Conservation (phyloP, 192 early-diverging fungal genomes). For the Backusella macrospora region DNA sequence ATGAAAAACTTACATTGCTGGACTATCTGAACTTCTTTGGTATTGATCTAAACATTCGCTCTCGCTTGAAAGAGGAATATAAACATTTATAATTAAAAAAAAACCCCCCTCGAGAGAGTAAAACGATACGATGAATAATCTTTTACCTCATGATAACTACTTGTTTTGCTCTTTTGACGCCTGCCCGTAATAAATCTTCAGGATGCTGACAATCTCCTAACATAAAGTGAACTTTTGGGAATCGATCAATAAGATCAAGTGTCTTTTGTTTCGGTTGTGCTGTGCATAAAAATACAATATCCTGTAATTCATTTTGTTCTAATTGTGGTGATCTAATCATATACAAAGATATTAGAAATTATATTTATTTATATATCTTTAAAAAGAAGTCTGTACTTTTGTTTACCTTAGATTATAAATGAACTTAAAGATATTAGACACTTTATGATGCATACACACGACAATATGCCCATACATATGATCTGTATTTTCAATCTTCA, state of each 20-base stretch:
- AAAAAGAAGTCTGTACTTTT: too few relatives aligned
- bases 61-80: slow-evolving; percentile 14
- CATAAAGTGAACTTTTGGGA: slow-evolving; percentile 46
- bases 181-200: slow-evolving; percentile 48
- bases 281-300: slow-evolving; percentile 45
- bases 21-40: slow-evolving; percentile 45
- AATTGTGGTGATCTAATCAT: slow-evolving; percentile 35
- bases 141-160: slow-evolving; percentile 47
- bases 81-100: neutral
- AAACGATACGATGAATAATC: neutral
- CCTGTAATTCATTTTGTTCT: slow-evolving; percentile 38
- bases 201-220: slow-evolving; percentile 48
- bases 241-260: slow-evolving; percentile 41
- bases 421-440: slow-evolving; percentile 31
- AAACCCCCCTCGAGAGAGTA: neutral
- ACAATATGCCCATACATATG: slow-evolving; percentile 38
- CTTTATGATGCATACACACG: slow-evolving; percentile 42
- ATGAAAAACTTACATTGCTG: slow-evolving; percentile 31
- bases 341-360: too few relatives aligned
- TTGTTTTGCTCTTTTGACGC: slow-evolving; percentile 43
- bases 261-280: slow-evolving; percentile 36
- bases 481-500: slow-evolving; percentile 12
- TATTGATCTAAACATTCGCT: slow-evolving; percentile 40
- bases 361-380: too few relatives aligned
- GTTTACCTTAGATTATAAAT: slow-evolving; percentile 22